A percentile compares a stretch with the other conserved stretches of the same genome.
These are phyloP conservation scores for Glycyrrhiza uralensis DNA, from an alignment of 306 rosid genomes.

Conservation along the genomic window DNA sequence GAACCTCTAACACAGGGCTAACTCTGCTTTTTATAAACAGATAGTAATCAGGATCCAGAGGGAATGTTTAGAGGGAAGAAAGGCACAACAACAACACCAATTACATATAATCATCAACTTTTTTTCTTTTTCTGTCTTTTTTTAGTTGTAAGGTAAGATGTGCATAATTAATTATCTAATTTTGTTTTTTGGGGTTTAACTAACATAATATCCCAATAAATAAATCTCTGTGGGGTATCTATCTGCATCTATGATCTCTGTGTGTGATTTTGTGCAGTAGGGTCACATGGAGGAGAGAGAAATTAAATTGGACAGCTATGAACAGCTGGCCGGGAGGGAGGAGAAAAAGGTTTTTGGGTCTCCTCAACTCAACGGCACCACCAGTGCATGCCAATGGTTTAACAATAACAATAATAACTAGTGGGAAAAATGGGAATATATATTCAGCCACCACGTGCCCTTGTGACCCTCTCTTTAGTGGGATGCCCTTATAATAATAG, in stretches of 20 bases:
- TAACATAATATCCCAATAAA: conserved; percentile 43
- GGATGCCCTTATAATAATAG: conserved; percentile 21
- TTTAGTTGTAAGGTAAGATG: not conserved
- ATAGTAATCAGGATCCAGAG: conserved; percentile 2
- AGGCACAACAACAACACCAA: not conserved
- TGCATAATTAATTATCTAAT: not conserved
- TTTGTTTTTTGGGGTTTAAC: not conserved
- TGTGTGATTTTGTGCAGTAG: conserved; percentile 27
- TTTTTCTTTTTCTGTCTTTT: not conserved
- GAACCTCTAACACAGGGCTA: not conserved
- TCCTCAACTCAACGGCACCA: conserved; percentile 69
- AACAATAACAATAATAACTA: conserved; percentile 4
- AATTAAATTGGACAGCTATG: conserved; percentile 72
- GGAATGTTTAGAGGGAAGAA: conserved; percentile 32
- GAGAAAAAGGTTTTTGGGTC: conserved; percentile 32
- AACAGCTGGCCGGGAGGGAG: conserved; percentile 53
- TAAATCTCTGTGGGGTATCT: conserved; percentile 20
- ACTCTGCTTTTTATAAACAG: not conserved
- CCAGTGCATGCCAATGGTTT: conserved; percentile 55
- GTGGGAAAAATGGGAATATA: too few species aligned
- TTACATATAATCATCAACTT: not conserved
- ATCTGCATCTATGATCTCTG: conserved; percentile 26
- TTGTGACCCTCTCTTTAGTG: conserved; percentile 43
- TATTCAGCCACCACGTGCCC: conserved; percentile 70
- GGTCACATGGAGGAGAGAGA: conserved; percentile 49